phyloP scores from a whole-genome alignment of 257 asterid genomes.

The Nicotiana attenuata region DNA sequence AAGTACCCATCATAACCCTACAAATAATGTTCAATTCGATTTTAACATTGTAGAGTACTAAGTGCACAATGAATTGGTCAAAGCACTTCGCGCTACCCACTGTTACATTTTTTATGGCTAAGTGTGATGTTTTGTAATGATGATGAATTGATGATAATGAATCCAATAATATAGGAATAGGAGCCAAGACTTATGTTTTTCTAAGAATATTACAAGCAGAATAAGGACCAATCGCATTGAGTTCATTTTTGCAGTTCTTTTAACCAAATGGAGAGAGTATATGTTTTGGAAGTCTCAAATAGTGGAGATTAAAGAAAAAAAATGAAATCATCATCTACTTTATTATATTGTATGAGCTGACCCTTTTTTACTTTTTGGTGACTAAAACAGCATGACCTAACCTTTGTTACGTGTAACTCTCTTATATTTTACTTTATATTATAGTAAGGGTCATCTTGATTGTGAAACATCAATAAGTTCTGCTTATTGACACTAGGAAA shows the following conservation, averaged over 20 bases:
- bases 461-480: neutral
- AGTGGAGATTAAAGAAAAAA: neutral
- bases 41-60: neutral
- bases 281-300: neutral
- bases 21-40: neutral
- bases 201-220: neutral
- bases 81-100: neutral
- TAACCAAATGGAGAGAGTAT: neutral
- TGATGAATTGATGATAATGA: neutral
- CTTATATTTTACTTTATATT: neutral
- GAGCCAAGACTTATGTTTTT: neutral
- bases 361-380: neutral
- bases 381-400: neutral
- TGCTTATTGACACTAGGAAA: neutral
- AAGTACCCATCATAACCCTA: neutral
- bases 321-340: neutral
- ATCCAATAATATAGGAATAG: neutral
- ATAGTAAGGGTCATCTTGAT: neutral
- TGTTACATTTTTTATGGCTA: neutral
- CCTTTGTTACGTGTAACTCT: neutral
- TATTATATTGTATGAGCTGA: neutral
- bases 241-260: neutral
- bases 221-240: neutral
- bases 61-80: slow-evolving; percentile 1
- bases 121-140: neutral